Evolutionary conservation across 306 rosid genomes (phyloP).

Genomic region (Dalbergia oliveri): DNA sequence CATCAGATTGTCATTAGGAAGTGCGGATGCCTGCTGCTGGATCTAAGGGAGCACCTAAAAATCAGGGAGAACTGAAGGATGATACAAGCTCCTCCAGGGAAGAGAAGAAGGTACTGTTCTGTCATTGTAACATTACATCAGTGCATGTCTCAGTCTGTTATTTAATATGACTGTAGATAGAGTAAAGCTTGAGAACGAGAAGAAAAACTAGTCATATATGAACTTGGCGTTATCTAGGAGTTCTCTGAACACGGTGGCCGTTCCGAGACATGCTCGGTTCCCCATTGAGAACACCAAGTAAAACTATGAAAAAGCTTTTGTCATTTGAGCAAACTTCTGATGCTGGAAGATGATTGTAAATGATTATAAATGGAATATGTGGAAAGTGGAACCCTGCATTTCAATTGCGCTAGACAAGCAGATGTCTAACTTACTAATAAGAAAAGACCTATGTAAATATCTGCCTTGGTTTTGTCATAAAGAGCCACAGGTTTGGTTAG

Average conservation of each 20-base stretch:
- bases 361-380: background rate
- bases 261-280: background rate
- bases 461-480: slow-evolving; percentile 4
- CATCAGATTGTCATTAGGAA: slow-evolving; percentile 61
- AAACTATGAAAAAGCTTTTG: background rate
- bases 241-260: background rate
- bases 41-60: slow-evolving; percentile 78
- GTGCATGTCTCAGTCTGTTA: background rate
- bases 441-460: background rate
- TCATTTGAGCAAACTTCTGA: background rate
- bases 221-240: slow-evolving; percentile 4
- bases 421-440: background rate
- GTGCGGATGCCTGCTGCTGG: slow-evolving; percentile 98
- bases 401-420: background rate
- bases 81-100: slow-evolving; percentile 80
- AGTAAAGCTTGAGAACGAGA: slow-evolving; percentile 1
- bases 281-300: background rate
- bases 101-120: slow-evolving; percentile 72
- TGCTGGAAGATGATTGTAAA: background rate
- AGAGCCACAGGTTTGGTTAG: slow-evolving; percentile 4
- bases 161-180: slow-evolving; percentile 8
- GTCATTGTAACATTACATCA: background rate
- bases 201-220: background rate
- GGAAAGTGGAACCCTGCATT: background rate
- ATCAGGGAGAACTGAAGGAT: slow-evolving; percentile 83